A percentile compares a stretch with the other conserved stretches of the same genome.
Evolutionary conservation across 2,329 filamentous ascomycete genomes (phyloP).

Genomic region (Fusarium newnesense): DNA sequence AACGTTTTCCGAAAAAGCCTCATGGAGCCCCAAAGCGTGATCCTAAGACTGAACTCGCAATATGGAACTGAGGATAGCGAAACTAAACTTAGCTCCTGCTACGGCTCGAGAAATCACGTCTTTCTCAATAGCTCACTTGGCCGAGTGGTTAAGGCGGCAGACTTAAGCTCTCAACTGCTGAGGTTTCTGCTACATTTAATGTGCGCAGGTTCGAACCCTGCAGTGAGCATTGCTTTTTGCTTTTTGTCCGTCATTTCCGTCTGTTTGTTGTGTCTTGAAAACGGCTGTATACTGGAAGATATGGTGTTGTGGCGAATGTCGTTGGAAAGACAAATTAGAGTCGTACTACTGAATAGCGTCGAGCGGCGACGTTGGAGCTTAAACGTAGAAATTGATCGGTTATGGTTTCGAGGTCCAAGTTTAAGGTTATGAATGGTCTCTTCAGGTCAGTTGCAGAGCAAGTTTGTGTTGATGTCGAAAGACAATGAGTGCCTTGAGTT

Average conservation of each 20-base stretch:
- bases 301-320: neutral
- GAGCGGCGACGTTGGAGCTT: neutral
- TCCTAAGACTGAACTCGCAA: too few relatives aligned
- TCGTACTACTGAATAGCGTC: neutral
- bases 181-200: constrained; percentile 14
- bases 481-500: too few relatives aligned
- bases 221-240: constrained; percentile 1
- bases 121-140: constrained; percentile 11
- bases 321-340: neutral
- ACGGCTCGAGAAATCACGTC: neutral
- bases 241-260: neutral
- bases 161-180: constrained; percentile 9
- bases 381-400: neutral
- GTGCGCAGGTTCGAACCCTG: constrained; percentile 21
- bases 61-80: too few relatives aligned
- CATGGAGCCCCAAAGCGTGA: neutral
- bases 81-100: fast-evolving
- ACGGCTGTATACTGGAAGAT: too few relatives aligned
- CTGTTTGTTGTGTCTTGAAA: too few relatives aligned
- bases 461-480: fast-evolving
- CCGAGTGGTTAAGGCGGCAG: constrained; percentile 29
- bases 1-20: neutral
- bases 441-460: neutral
- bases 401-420: too few relatives aligned
- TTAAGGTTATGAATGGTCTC: too few relatives aligned